Percentiles rank a stretch among this genome's conserved stretches.
These are phyloP conservation scores for Xylaria digitata DNA, from an alignment of 2,329 filamentous ascomycete genomes.

Conservation along the genomic window DNA sequence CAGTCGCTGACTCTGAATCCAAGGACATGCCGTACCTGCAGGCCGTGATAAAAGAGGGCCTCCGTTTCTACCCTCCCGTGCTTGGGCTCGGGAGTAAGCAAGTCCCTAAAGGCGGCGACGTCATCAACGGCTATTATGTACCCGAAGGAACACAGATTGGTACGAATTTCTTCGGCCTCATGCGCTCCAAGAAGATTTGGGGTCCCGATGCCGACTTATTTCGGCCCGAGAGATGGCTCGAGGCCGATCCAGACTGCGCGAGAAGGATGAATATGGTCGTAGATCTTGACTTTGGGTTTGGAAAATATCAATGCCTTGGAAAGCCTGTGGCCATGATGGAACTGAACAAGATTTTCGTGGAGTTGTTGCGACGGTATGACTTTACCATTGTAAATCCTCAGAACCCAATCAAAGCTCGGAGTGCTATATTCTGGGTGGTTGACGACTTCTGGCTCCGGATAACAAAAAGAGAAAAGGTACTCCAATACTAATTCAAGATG, in stretches of 20 bases:
- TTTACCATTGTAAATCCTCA: constrained; percentile 43
- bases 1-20: constrained; percentile 46
- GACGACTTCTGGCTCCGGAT: constrained; percentile 45
- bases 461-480: constrained; percentile 18
- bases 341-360: constrained; percentile 56
- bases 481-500: not conserved
- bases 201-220: constrained; percentile 51
- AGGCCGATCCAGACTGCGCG: constrained; percentile 48
- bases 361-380: constrained; percentile 46
- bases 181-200: constrained; percentile 52
- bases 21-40: constrained; percentile 52
- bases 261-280: constrained; percentile 50
- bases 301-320: constrained; percentile 56
- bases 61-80: constrained; percentile 53
- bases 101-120: constrained; percentile 49
- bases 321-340: constrained; percentile 58
- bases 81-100: constrained; percentile 49
- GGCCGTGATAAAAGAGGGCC: constrained; percentile 55
- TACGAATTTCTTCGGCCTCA: constrained; percentile 53
- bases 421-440: constrained; percentile 43
- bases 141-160: constrained; percentile 55
- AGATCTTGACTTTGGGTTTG: constrained; percentile 55
- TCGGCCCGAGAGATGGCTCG: constrained; percentile 58
- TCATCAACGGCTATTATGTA: constrained; percentile 48
- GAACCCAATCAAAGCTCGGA: constrained; percentile 38